Evolutionary conservation across 1,284 basidiomycete species (phyloP), one percentile per base, ranked within the genome.

Genomic region (Wallemia mellicola): DNA sequence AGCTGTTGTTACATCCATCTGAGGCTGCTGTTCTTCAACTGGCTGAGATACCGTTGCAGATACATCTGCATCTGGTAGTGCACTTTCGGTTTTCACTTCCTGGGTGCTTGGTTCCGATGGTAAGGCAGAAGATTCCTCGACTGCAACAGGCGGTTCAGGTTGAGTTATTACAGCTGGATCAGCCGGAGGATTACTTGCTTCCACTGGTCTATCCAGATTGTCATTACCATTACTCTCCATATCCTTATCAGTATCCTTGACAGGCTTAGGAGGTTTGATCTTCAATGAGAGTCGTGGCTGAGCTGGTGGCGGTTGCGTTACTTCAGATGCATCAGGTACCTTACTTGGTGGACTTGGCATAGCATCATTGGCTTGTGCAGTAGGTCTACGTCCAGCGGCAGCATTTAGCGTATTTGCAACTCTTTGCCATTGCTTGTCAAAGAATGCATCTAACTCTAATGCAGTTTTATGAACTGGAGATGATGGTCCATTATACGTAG

Each of bases 391-490:
- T 63, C 1, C 67, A 67, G 68, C 66, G 61, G 67, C 65, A 3
- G 69, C 63, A 59, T 61, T 68, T 66, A 59, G 64, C 64, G 64
- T 69, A 66, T 56, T 48, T 5, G n/a, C 22, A 3, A 48, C 22
- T 22, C 63, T 56, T 63, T 38, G 75, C 84, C 66, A 70, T 83
- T 86, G 74, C 70, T 82, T 84, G 62, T 89, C 82, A 66, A 96
- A 95, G 65, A 82, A 81, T 1, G 73, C 74, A 65, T 94, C 85
- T 56, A 96, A 72, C 26, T 76, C 74, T 27, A 83, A 73, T 0
- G 86, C 84, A 63, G 86, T 80, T 60, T 79, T 81, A 64, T 85
- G 78, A 7, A 83, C 84, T 62, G 76, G 82, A 58, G 80, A 82
- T 28, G 79, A 81, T 2, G 76, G 72, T 27, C 74, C 68, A 65